phyloP scores from a whole-genome alignment of 2,329 filamentous ascomycete genomes.

The Colletotrichum lentis region DNA sequence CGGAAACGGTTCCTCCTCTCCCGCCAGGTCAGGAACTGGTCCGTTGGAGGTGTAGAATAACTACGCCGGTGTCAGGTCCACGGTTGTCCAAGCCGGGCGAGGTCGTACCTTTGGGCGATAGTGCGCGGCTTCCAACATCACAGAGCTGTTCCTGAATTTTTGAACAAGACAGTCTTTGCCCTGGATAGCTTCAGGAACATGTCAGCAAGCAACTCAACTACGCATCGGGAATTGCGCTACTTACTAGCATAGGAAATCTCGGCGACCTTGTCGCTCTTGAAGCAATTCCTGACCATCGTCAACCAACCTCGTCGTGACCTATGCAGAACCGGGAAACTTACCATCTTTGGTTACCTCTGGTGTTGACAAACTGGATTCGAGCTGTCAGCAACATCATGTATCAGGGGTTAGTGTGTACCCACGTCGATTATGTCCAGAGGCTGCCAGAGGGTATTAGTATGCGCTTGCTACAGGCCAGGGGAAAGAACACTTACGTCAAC shows the following conservation, averaged over 20 bases:
- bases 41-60: constrained; percentile 62
- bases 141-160: constrained; percentile 95
- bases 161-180: constrained; percentile 89
- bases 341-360: constrained; percentile 76
- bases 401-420: constrained; percentile 44
- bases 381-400: constrained; percentile 41
- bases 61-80: constrained; percentile 44
- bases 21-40: constrained; percentile 62
- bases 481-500: constrained; percentile 67
- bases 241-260: constrained; percentile 95
- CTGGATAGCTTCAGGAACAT: constrained; percentile 73
- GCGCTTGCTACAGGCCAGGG: neutral
- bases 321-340: constrained; percentile 45
- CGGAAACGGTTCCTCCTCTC: constrained; percentile 79
- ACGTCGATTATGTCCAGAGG: constrained; percentile 78
- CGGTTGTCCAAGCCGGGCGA: neutral
- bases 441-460: constrained; percentile 56
- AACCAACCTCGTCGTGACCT: neutral
- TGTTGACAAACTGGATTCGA: constrained; percentile 71
- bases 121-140: constrained; percentile 85
- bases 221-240: constrained; percentile 44
- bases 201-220: constrained; percentile 41
- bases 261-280: constrained; percentile 83
- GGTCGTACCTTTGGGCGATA: constrained; percentile 80
- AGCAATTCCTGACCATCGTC: constrained; percentile 69